Percentiles rank a stretch among this genome's conserved stretches.
phyloP scores from a whole-genome alignment of 371 early-diverging fungal species.

The Zancudomyces culisetae region DNA sequence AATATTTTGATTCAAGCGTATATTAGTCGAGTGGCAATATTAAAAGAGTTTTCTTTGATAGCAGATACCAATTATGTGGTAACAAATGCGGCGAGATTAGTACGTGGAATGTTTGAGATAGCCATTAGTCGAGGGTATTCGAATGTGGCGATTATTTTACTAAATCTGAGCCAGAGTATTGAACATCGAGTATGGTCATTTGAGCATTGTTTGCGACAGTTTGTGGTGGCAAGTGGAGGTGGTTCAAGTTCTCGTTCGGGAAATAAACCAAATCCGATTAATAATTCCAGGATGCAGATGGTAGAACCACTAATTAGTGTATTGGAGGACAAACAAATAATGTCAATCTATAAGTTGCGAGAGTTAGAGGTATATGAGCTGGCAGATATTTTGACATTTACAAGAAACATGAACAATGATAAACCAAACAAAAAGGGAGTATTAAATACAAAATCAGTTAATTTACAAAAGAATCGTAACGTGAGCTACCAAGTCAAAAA shows the following conservation, averaged over 20 bases:
- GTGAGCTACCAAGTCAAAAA: constrained; percentile 54
- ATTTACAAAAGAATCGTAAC: too few species aligned
- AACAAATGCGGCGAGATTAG: constrained; percentile 80
- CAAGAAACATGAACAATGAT: too few species aligned
- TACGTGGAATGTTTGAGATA: constrained; percentile 91
- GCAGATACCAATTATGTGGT: constrained; percentile 84
- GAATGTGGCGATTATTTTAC: constrained; percentile 53
- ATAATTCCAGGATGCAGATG: too few species aligned
- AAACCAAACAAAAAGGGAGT: too few species aligned
- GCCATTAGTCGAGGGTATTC: constrained; percentile 80
- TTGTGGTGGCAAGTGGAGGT: constrained; percentile 58
- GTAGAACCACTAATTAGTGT: constrained; percentile 45
- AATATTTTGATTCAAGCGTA: constrained; percentile 78
- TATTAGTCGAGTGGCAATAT: constrained; percentile 52
- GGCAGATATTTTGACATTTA: constrained; percentile 69
- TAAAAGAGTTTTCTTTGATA: constrained; percentile 83
- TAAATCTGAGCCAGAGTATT: constrained; percentile 71
- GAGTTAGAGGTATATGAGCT: constrained; percentile 69
- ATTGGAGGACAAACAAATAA: constrained; percentile 37
- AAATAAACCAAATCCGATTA: too few species aligned
- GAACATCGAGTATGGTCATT: constrained; percentile 88
- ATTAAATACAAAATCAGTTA: too few species aligned
- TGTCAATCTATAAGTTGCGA: constrained; percentile 44
- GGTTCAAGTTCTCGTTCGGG: too few species aligned
- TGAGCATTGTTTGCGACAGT: constrained; percentile 80